Evolutionary conservation across 129 eudicot species (phyloP).

Genomic region (Silybum marianum): DNA sequence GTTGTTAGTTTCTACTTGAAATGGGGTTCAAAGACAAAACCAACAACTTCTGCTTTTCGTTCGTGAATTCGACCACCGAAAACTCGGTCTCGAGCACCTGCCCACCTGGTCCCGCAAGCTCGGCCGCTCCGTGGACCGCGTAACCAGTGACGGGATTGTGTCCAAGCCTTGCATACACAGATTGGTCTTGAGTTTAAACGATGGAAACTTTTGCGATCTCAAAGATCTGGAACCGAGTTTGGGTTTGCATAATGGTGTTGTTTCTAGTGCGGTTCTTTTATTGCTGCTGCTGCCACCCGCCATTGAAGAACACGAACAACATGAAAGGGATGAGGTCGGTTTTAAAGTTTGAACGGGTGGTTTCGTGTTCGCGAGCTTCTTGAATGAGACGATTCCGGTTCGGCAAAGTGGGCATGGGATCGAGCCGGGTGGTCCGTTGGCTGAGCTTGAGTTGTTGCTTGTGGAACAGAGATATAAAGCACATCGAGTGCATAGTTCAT

Average conservation of each 20-base stretch:
- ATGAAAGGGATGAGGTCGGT: slow-evolving; percentile 31
- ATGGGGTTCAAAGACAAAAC: slow-evolving; percentile 71
- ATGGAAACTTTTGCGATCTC: slow-evolving; percentile 54
- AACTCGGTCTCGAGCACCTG: slow-evolving; percentile 41
- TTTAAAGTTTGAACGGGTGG: slow-evolving; percentile 40
- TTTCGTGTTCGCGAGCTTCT: slow-evolving; percentile 52
- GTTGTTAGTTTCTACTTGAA: slow-evolving; percentile 39
- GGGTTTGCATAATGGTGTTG: slow-evolving; percentile 63
- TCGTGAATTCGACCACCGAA: slow-evolving; percentile 57
- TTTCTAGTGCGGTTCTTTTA: slow-evolving; percentile 33
- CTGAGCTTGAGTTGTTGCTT: slow-evolving; percentile 42
- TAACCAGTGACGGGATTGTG: slow-evolving; percentile 44
- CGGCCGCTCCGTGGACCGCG: slow-evolving; percentile 24
- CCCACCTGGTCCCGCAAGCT: slow-evolving; percentile 36
- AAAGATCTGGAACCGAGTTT: slow-evolving; percentile 47
- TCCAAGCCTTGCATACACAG: slow-evolving; percentile 62
- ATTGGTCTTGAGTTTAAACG: slow-evolving; percentile 48
- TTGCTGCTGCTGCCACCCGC: slow-evolving; percentile 5
- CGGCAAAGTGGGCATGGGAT: slow-evolving; percentile 94
- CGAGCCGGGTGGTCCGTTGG: slow-evolving; percentile 86
- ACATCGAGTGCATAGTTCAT: slow-evolving; percentile 82
- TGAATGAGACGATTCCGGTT: slow-evolving; percentile 67
- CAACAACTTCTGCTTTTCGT: slow-evolving; percentile 54
- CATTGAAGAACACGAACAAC: slow-evolving; percentile 45
- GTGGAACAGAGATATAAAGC: slow-evolving; percentile 80